These are phyloP conservation scores for Achlya hypogyna DNA, from an alignment of 352 stramenopile species.

Conservation along the genomic window DNA sequence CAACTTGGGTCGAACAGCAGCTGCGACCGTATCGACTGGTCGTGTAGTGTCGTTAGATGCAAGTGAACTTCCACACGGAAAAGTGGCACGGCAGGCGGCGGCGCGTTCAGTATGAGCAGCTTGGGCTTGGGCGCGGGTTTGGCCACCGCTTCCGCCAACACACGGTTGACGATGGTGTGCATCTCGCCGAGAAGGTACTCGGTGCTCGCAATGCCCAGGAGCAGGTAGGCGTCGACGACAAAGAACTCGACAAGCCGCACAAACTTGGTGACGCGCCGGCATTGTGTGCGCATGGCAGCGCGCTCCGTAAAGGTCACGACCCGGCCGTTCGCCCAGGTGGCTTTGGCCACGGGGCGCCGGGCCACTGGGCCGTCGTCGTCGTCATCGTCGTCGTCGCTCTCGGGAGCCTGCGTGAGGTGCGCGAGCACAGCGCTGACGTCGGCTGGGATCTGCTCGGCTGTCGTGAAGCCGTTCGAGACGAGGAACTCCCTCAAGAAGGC, in stretches of 20 bases:
- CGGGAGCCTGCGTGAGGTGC: neutral
- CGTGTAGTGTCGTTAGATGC: neutral
- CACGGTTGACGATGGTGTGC: slow-evolving; percentile 24
- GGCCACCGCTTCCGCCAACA: neutral
- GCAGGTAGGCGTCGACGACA: slow-evolving; percentile 66
- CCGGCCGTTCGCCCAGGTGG: slow-evolving; percentile 9
- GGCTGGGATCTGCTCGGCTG: neutral
- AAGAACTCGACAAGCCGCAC: slow-evolving; percentile 88
- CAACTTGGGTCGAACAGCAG: slow-evolving; percentile 42
- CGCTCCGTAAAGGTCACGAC: slow-evolving; percentile 92
- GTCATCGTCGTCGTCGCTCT: neutral
- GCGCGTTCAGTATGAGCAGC: neutral
- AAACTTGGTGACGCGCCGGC: slow-evolving; percentile 86
- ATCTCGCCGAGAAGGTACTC: slow-evolving; percentile 36
- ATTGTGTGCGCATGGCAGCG: slow-evolving; percentile 85
- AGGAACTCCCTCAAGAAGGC: slow-evolving; percentile 13
- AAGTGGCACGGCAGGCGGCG: slow-evolving; percentile 26
- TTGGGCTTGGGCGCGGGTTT: neutral
- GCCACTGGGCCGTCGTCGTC: neutral
- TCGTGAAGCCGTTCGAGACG: slow-evolving; percentile 12
- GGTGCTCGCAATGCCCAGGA: slow-evolving; percentile 53
- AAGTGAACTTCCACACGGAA: slow-evolving; percentile 64
- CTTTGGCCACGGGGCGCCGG: neutral
- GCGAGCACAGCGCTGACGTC: neutral
- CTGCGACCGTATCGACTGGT: slow-evolving; percentile 3